Conservation (phyloP, 495 filamentous ascomycete genomes). For the Daldinia vernicosa region DNA sequence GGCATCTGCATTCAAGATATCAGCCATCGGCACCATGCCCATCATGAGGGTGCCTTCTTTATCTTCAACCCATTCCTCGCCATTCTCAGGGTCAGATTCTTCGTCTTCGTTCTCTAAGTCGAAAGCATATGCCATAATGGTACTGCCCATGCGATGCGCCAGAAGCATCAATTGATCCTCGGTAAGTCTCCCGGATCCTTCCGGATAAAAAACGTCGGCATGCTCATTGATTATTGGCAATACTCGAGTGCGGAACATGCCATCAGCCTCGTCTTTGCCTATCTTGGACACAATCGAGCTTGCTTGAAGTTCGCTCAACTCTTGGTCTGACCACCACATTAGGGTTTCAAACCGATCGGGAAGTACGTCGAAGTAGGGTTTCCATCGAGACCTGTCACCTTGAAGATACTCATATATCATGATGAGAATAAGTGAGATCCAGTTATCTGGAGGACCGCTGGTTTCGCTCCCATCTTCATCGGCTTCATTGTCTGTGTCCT, state of each 20-base stretch:
- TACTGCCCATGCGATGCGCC: conserved; percentile 80
- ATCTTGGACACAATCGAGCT: conserved; percentile 82
- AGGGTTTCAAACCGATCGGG: conserved; percentile 83
- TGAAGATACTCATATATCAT: conserved; percentile 80
- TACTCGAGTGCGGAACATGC: conserved; percentile 69
- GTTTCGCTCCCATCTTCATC: conserved; percentile 45
- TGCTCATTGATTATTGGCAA: conserved; percentile 63
- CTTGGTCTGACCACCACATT: conserved; percentile 85
- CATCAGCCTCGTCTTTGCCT: conserved; percentile 75
- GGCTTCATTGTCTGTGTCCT: conserved; percentile 41
- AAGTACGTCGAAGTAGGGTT: conserved; percentile 81
- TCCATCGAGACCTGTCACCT: conserved; percentile 72
- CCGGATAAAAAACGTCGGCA: conserved; percentile 59
- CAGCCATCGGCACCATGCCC: conserved; percentile 92
- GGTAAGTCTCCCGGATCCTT: conserved; percentile 50
- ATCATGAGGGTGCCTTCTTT: conserved; percentile 71
- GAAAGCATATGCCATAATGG: conserved; percentile 96
- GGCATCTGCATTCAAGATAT: conserved; percentile 91
- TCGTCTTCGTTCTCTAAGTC: conserved; percentile 69
- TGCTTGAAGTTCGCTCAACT: conserved; percentile 78
- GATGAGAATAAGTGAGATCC: conserved; percentile 72
- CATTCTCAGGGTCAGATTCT: conserved; percentile 64
- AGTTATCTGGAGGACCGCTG: conserved; percentile 51
- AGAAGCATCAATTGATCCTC: conserved; percentile 65
- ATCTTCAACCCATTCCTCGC: conserved; percentile 71